These are phyloP conservation scores for Trametes polyzona DNA, from an alignment of 1,284 basidiomycete species.

Conservation along the genomic window DNA sequence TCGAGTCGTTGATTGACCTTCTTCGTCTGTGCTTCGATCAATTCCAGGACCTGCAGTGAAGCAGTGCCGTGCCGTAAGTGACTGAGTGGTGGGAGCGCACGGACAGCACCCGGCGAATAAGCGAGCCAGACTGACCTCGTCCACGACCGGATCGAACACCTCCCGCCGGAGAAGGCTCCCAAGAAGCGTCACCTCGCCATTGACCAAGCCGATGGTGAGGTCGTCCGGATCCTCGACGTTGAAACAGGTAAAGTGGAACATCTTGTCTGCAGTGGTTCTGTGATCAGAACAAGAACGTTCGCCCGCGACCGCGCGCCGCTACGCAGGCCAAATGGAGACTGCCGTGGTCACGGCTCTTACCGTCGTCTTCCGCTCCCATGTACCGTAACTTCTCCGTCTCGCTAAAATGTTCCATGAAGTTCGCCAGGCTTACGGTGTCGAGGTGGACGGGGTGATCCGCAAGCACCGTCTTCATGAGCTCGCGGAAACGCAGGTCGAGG, in stretches of 20 bases:
- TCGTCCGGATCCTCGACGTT: constrained; percentile 79
- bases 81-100: constrained; percentile 6
- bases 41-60: constrained; percentile 60
- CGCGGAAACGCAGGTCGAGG: constrained; percentile 80
- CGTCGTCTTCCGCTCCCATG: constrained; percentile 70
- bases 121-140: constrained; percentile 51
- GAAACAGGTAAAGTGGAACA: constrained; percentile 85
- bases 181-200: constrained; percentile 80
- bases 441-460: constrained; percentile 79
- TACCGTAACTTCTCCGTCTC: constrained; percentile 85
- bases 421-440: constrained; percentile 74
- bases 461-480: constrained; percentile 71
- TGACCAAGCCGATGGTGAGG: constrained; percentile 69
- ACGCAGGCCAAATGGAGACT: constrained; percentile 7
- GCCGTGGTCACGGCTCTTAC: constrained; percentile 42
- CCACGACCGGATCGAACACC: constrained; percentile 81
- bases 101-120: constrained; percentile 15
- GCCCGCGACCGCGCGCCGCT: not conserved
- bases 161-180: constrained; percentile 74
- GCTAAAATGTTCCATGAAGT: constrained; percentile 84
- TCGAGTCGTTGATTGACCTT: constrained; percentile 69
- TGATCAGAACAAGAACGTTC: constrained; percentile 11
- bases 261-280: constrained; percentile 52
- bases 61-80: constrained; percentile 21
- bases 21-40: constrained; percentile 74